Conservation (phyloP, 768 basidiomycete species). For the Russula foetens region DNA sequence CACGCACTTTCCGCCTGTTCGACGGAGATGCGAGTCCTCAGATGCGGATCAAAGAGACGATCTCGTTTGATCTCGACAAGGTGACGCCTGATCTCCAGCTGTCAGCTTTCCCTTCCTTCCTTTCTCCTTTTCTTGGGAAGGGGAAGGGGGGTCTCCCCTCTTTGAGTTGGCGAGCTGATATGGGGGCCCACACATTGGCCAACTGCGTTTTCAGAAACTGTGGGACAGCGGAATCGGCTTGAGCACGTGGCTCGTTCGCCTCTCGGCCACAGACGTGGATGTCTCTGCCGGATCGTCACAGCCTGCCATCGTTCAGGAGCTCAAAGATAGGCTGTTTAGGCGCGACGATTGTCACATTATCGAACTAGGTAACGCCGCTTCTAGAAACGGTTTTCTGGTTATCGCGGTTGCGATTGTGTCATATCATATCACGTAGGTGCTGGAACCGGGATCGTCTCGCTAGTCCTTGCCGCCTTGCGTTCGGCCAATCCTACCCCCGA, state of each 20-base stretch:
- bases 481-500: conserved; percentile 25
- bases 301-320: conserved; percentile 10
- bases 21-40: conserved; percentile 17
- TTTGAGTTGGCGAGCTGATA: neutral
- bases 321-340: conserved; percentile 36
- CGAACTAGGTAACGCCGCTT: conserved; percentile 71
- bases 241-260: conserved; percentile 61
- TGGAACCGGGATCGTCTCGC: conserved; percentile 76
- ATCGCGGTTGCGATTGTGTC: neutral
- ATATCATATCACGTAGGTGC: conserved; percentile 47
- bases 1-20: conserved; percentile 41
- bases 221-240: conserved; percentile 93
- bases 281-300: neutral
- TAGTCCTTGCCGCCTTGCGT: conserved; percentile 53
- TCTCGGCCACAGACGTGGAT: conserved; percentile 13
- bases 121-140: too few species aligned
- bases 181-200: neutral
- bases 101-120: too few species aligned
- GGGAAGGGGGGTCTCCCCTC: neutral
- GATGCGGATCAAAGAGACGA: conserved; percentile 65
- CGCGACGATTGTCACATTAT: conserved; percentile 38
- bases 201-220: conserved; percentile 57
- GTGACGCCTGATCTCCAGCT: conserved; percentile 32
- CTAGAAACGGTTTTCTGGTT: too few species aligned
- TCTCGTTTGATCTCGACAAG: conserved; percentile 90